Base-by-base conservation (phyloP, 345 rosid species). In the Lepidium didymum region DNA sequence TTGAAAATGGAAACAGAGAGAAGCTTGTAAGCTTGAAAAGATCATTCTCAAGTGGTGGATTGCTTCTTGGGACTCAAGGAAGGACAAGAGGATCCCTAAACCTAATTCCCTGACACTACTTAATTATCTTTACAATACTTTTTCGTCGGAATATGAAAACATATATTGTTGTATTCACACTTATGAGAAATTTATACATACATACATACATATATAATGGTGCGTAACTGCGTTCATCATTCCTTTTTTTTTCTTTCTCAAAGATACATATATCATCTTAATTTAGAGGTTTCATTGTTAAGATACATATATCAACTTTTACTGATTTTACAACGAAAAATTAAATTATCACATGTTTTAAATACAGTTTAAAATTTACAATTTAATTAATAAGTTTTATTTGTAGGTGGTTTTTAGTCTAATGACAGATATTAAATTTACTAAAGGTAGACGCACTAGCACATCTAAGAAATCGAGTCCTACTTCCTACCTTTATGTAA, bases 41-140 rank as follows among this genome's bases (percentile, higher is more conserved):
- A 75, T 84, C 96, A 13, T 77, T 81, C 68, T 85, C 96, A 3
- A 78, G 88, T 69, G 88, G 84, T 45, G 81, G 81, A 69, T 77
- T 86, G 59, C 72, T 75, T 37, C 79, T 78, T 33, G 56, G 70
- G 29, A 19, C 80, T 44, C 87, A 78, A 62, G 86, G 80, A 64
- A 78, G 59, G 53, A 43, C 33, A 27, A 53, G 46, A 37, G 35
- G 63, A 68, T 62, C 69, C 41, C 45, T 29, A 52, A 61, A 40
- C 38, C 60, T 68, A 74, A 14, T 14, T 63, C 46, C 57, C 68
- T 44, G 58, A 78, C 31, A 25, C 35, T 40, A 11, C 46, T 25
- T 72, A 42, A n/a, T 42, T 51, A 41, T 54, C 2, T 8, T 58
- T 23, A 51, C 49, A 38, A 6, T 40, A 14, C 38, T 3, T 53